Evolutionary conservation across 495 filamentous ascomycete species (phyloP), one percentile per base, ranked within the genome.

Genomic region (Immersiella caudata): DNA sequence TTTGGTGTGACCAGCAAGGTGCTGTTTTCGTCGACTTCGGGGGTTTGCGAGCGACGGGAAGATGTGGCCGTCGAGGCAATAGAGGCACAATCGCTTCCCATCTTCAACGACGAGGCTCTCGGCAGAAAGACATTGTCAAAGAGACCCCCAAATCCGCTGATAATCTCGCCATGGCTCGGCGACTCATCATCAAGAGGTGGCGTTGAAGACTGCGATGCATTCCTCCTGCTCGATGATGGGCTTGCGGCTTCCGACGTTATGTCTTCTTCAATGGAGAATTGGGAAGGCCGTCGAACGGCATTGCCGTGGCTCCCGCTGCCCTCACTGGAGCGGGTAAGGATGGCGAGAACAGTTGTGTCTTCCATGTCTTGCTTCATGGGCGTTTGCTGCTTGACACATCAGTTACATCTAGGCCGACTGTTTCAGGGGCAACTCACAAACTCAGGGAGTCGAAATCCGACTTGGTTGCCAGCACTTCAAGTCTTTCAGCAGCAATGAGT

Each of bases 121-220:
- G 70, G 68, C n/a, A 60, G 64, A 24, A 60, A 18, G 6, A 40
- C 20, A 36, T 29, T 49, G 24, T 67, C 59, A 22, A 72, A 72
- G 6, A n/a, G 62, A 49, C 62, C 50, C 16, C 70, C 72, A 12
- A 70, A 40, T 7, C 72, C 72, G 24, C 56, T 66, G 5, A 72
- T 71, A 24, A 70, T 58, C 2, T 66, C 33, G 65, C n/a, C 57
- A 14, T 65, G 67, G 12, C 20, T 56, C 6, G 36, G 36, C 11
- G n/a, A 26, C 8, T 35, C 33, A 8, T 33, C 63, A 3, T 68
- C 72, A 21, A 55, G 65, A 25, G 72, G 72, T 25, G 72, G 72
- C 3, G 72, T 72, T 52, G 62, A 65, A 8, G 59, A 16, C 11
- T 24, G 61, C 14, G 61, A 63, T 24, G 49, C 0, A 3, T 52